These are phyloP conservation scores for Lathyrus oleraceus DNA, from an alignment of 306 rosid species.

Conservation along the genomic window DNA sequence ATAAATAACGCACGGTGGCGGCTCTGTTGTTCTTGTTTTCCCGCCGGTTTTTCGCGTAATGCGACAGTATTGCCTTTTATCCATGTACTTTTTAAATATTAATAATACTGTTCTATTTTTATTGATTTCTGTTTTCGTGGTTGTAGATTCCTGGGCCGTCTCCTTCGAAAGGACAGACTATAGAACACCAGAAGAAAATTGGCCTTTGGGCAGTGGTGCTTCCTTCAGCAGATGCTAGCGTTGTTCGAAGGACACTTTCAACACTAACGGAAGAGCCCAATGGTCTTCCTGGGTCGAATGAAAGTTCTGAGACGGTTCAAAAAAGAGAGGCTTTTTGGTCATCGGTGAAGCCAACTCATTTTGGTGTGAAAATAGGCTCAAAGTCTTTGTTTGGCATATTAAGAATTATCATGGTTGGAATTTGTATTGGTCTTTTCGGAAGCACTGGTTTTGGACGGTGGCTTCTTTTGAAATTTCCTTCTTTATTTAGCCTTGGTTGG, in stretches of 20 bases:
- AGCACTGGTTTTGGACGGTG: slow-evolving; percentile 55
- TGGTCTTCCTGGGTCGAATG: slow-evolving; percentile 72
- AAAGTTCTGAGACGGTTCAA: too few relatives aligned
- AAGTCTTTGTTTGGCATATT: too few relatives aligned
- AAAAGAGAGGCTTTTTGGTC: too few relatives aligned
- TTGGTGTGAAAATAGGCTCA: too few relatives aligned
- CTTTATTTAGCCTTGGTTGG: slow-evolving; percentile 69
- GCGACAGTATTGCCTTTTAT: slow-evolving; percentile 2
- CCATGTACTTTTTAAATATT: background rate
- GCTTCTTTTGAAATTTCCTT: slow-evolving; percentile 79
- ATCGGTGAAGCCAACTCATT: too few relatives aligned
- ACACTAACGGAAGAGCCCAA: slow-evolving; percentile 59
- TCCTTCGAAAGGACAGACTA: slow-evolving; percentile 55
- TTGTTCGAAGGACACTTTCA: slow-evolving; percentile 78
- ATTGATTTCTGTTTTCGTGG: slow-evolving; percentile 8
- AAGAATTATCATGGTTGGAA: slow-evolving; percentile 48
- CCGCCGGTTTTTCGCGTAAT: too few relatives aligned
- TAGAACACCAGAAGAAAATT: slow-evolving; percentile 74
- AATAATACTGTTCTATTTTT: background rate
- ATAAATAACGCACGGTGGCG: too few relatives aligned
- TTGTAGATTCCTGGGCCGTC: slow-evolving; percentile 78
- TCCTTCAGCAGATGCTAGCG: slow-evolving; percentile 80
- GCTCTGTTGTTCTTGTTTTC: too few relatives aligned
- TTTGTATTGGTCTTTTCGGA: slow-evolving; percentile 71
- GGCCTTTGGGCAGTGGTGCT: slow-evolving; percentile 76